These are phyloP conservation scores for Skeletonema menzelii DNA, from an alignment of 108 stramenopile species.

Conservation along the genomic window DNA sequence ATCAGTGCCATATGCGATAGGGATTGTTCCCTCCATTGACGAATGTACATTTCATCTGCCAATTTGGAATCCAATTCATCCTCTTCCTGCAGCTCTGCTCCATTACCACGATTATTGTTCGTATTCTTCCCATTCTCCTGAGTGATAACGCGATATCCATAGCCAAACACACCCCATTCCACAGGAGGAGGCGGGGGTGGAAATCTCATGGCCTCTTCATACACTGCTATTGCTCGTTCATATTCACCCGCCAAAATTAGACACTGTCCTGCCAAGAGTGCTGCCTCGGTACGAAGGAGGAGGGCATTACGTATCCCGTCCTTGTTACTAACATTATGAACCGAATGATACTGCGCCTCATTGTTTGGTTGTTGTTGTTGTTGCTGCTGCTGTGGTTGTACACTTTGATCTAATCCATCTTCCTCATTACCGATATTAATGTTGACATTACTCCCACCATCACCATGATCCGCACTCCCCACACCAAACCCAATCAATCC, in stretches of 20 bases:
- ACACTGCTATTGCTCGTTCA: constrained; percentile 31
- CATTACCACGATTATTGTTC: background rate
- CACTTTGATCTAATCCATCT: constrained; percentile 31
- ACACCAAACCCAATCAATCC: constrained; percentile 37
- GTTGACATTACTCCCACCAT: background rate
- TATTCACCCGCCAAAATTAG: constrained; percentile 29
- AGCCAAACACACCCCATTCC: constrained; percentile 36
- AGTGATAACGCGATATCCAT: constrained; percentile 22
- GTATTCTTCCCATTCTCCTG: background rate
- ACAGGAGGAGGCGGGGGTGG: constrained; percentile 37
- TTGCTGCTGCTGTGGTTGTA: background rate
- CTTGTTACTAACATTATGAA: constrained; percentile 5
- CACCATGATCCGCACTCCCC: background rate
- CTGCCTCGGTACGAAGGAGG: constrained; percentile 30
- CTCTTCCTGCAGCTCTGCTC: constrained; percentile 6
- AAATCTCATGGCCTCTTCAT: constrained; percentile 36
- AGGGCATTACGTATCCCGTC: constrained; percentile 30
- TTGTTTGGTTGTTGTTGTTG: background rate
- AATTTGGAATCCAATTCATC: constrained; percentile 3
- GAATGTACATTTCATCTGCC: constrained; percentile 28
- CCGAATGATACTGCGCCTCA: background rate
- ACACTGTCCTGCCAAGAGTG: constrained; percentile 42
- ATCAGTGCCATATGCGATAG: constrained; percentile 33
- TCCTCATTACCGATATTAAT: background rate
- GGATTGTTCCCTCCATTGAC: constrained; percentile 36